Percentiles rank a stretch among this genome's conserved stretches.
Conservation (phyloP, 2,329 filamentous ascomycete species). For the Neoarthrinium moseri region DNA sequence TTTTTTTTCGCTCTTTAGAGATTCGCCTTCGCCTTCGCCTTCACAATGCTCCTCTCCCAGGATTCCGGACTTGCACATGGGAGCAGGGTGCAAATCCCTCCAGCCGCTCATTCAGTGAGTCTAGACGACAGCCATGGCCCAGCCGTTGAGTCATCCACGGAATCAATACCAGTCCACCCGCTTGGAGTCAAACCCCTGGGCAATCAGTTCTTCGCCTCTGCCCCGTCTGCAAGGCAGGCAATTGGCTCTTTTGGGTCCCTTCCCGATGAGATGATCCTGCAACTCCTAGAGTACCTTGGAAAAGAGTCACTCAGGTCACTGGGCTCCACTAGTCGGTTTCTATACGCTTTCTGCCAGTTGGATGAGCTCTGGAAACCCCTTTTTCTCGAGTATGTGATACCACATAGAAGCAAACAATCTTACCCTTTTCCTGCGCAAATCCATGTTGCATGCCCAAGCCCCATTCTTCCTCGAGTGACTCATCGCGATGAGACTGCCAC, state of each 20-base stretch:
- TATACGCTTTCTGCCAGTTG: constrained; percentile 80
- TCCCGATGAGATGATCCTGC: constrained; percentile 78
- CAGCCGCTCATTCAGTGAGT: not conserved
- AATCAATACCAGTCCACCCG: constrained; percentile 73
- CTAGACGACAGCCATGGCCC: not conserved
- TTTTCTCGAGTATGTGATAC: constrained; percentile 73
- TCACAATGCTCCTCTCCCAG: constrained; percentile 14
- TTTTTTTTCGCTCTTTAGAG: too few relatives aligned
- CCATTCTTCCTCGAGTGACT: too few relatives aligned
- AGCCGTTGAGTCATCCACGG: constrained; percentile 14
- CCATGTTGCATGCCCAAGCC: too few relatives aligned
- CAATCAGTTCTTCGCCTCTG: constrained; percentile 71
- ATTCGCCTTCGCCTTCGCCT: too few relatives aligned
- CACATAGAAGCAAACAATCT: not conserved
- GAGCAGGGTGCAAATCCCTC: not conserved
- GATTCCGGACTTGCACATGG: constrained; percentile 8
- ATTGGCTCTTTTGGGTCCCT: constrained; percentile 66
- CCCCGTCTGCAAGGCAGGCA: constrained; percentile 63
- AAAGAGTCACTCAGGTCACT: constrained; percentile 59
- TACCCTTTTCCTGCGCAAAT: not conserved
- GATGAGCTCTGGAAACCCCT: constrained; percentile 90
- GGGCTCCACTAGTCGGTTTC: constrained; percentile 76
- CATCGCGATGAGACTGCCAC: too few relatives aligned
- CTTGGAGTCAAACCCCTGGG: constrained; percentile 83
- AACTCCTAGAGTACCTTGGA: constrained; percentile 75